Percentiles rank a stretch among this genome's conserved stretches.
phyloP scores from a whole-genome alignment of 768 basidiomycete genomes.

The Epithele typhae region DNA sequence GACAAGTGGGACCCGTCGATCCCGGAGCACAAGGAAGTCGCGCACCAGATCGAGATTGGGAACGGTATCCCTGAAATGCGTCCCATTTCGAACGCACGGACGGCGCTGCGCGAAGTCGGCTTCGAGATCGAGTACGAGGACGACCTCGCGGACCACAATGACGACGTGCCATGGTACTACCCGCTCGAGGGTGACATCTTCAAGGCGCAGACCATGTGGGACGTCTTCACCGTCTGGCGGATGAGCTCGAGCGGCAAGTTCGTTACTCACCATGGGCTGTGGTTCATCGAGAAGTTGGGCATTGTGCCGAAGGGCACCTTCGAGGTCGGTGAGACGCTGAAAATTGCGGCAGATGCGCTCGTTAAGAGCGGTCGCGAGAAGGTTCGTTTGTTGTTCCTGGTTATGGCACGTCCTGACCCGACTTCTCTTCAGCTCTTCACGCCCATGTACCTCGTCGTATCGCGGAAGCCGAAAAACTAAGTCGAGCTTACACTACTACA shows the following conservation, averaged over 20 bases:
- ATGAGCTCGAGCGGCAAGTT: conserved; percentile 85
- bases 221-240: conserved; percentile 83
- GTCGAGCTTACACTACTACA: not conserved
- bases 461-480: conserved; percentile 23
- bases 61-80: conserved; percentile 99
- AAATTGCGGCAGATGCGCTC: conserved; percentile 72
- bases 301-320: conserved; percentile 90
- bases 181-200: conserved; percentile 89
- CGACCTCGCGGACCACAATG: conserved; percentile 84
- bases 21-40: conserved; percentile 84
- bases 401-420: conserved; percentile 6
- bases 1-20: conserved; percentile 85
- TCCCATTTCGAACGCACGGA: conserved; percentile 57
- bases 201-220: conserved; percentile 94
- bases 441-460: conserved; percentile 75
- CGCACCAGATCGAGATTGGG: conserved; percentile 89
- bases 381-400: conserved; percentile 37
- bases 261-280: conserved; percentile 77
- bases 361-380: conserved; percentile 85
- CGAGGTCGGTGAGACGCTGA: conserved; percentile 85
- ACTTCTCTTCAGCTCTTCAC: conserved; percentile 63
- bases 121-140: conserved; percentile 89
- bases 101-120: conserved; percentile 80
- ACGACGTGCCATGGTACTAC: conserved; percentile 89
- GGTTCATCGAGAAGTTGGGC: conserved; percentile 71